Evolutionary conservation across 1,284 basidiomycete genomes (phyloP), one percentile per base, ranked within the genome.

Genomic region (Trametes sp.): DNA sequence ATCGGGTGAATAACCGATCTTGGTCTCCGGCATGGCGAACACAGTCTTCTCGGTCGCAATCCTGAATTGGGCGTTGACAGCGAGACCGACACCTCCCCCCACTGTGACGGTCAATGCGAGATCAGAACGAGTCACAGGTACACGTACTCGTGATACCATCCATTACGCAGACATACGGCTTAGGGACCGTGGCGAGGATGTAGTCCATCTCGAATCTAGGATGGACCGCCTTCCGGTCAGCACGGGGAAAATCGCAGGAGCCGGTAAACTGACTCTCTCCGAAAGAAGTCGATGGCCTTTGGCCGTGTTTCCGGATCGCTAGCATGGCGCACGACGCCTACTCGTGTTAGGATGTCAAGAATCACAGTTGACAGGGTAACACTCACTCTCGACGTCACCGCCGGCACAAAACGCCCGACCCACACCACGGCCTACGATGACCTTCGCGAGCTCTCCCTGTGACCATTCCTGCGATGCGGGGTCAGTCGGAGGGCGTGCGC

Each of bases 21-120:
- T 95, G 24, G 94, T 94, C 79, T 98, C 96, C 36, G 98, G 98
- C 97, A 99, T 99, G n/a, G 96, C 93, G 74, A 96, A 94, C 0
- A 85, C 66, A 0, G 97, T 98, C 48, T 92, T 92, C 76, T 98
- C 95, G 4, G 98, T 98, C 4, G 96, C 96, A 62, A 99, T 86
- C 65, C 98, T 86, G 79, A 99, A 95, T 0, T 90, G 87, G 4
- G 96, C 96, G 66, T 93, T 88, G n/a, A 92, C 87, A 33, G 89
- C 86, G 57, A 99, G 86, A 51, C 98, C 98, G 35, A 94, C 94
- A 54, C 98, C 98, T 61, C 98, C 98, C 44, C 98, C 98, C 93
- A 98, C 95, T 96, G 66, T 42, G 62, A 23, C n/a, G 41, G 57
- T 75, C 57, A 69, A 64, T 23, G 53, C 58, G 52, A 49, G 23